A percentile compares a stretch with the other conserved stretches of the same genome.
Evolutionary conservation across 352 stramenopile species (phyloP).

Genomic region (Phytopythium chamaehyphon): DNA sequence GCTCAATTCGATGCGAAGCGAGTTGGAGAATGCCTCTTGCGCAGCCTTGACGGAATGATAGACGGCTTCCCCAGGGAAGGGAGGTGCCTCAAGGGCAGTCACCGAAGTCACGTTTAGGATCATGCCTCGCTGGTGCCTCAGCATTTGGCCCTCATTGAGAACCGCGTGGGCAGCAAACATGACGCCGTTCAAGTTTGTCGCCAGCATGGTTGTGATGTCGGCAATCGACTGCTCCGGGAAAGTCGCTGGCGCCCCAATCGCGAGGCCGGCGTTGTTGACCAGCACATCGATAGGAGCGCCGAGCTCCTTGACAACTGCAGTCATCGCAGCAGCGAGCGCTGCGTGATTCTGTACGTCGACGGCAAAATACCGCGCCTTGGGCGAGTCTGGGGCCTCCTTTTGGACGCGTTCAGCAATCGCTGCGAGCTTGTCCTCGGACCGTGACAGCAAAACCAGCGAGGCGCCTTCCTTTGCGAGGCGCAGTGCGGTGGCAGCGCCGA

Average conservation of each 20-base stretch:
- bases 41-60: conserved; percentile 22
- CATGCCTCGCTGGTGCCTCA: conserved; percentile 12
- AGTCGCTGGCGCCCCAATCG: conserved; percentile 15
- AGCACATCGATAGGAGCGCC: conserved; percentile 18
- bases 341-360: conserved; percentile 13
- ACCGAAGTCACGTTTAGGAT: conserved; percentile 27
- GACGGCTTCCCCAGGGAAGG: conserved; percentile 21
- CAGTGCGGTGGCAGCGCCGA: conserved; percentile 17
- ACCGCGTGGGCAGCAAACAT: conserved; percentile 18
- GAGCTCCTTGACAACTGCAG: conserved; percentile 9
- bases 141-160: conserved; percentile 22
- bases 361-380: conserved; percentile 9
- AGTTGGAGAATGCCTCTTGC: conserved; percentile 25
- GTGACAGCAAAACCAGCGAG: conserved; percentile 14
- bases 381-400: conserved; percentile 3
- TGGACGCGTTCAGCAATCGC: conserved; percentile 12
- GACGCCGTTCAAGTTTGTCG: conserved; percentile 21
- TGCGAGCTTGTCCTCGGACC: conserved; percentile 19
- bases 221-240: conserved; percentile 21
- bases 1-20: conserved; percentile 19
- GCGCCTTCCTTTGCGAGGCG: conserved; percentile 13
- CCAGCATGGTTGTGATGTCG: conserved; percentile 21
- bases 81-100: conserved; percentile 19
- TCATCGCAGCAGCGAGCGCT: conserved; percentile 11
- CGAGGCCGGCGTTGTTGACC: conserved; percentile 24